Conservation (phyloP, 768 basidiomycete species). For the Tulasnella sp. region DNA sequence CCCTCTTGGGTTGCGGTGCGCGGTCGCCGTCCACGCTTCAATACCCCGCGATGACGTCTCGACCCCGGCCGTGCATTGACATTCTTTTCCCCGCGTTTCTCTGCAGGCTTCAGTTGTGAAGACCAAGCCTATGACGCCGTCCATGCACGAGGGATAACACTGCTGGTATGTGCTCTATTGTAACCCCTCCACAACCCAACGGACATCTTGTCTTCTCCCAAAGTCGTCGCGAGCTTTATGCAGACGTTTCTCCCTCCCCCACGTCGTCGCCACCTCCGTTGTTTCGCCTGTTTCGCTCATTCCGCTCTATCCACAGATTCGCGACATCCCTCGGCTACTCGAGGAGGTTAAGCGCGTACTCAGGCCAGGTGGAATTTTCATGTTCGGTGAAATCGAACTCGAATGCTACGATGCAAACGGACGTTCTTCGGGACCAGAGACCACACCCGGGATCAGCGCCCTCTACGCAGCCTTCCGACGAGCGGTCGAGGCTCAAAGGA, state of each 20-base stretch:
- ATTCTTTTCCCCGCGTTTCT: background rate
- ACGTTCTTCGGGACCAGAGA: constrained; percentile 3
- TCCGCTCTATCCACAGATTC: constrained; percentile 7
- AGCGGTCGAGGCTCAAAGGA: constrained; percentile 14
- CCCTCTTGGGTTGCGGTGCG: background rate
- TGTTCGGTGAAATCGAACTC: constrained; percentile 20
- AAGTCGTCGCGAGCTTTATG: background rate
- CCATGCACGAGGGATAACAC: constrained; percentile 8
- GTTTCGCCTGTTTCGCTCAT: background rate
- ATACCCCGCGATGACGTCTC: background rate
- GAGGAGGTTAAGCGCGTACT: constrained; percentile 11
- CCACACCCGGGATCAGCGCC: constrained; percentile 14
- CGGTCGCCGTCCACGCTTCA: background rate
- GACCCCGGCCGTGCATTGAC: background rate
- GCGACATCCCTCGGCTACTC: constrained; percentile 11
- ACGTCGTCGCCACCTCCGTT: background rate
- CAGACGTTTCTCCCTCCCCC: background rate
- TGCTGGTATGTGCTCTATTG: constrained; percentile 10
- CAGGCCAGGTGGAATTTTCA: constrained; percentile 13
- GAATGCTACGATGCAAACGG: constrained; percentile 5
- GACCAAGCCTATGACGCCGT: constrained; percentile 17
- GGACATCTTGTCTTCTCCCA: background rate
- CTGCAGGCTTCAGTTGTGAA: constrained; percentile 7
- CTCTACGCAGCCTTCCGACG: constrained; percentile 14
- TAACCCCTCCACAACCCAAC: background rate